Percentiles rank a stretch among this genome's conserved stretches.
Evolutionary conservation across 805 yeast species (phyloP).

Genomic region (Wickerhamomyces sydowiorum): DNA sequence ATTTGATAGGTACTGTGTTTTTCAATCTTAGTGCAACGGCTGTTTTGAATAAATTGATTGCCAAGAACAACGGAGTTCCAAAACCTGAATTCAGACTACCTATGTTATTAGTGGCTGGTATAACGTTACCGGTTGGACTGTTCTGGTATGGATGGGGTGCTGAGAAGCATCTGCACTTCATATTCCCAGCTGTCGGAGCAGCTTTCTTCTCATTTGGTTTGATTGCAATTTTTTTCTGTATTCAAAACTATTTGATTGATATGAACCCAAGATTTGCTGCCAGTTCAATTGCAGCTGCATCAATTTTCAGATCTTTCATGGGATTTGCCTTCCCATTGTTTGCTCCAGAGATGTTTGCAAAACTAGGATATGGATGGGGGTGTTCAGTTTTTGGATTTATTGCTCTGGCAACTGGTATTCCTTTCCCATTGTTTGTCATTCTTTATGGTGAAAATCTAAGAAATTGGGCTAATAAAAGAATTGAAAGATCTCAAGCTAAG

Average conservation of each 20-base stretch:
- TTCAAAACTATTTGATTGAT: conserved; percentile 64
- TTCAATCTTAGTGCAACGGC: conserved; percentile 42
- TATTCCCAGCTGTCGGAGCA: conserved; percentile 61
- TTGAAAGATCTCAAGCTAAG: conserved; percentile 40
- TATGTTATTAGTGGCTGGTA: conserved; percentile 41
- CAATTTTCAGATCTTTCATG: conserved; percentile 58
- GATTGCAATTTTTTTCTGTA: conserved; percentile 61
- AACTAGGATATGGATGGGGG: conserved; percentile 67
- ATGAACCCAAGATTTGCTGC: conserved; percentile 66
- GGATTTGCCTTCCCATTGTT: conserved; percentile 70
- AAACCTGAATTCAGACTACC: conserved; percentile 61
- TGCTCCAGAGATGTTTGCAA: conserved; percentile 50
- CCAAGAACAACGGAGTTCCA: conserved; percentile 43
- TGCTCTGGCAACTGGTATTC: conserved; percentile 55
- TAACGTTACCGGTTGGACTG: conserved; percentile 52
- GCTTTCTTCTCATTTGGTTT: conserved; percentile 54
- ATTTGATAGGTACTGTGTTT: conserved; percentile 39
- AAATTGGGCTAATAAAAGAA: conserved; percentile 48
- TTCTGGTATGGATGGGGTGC: conserved; percentile 75
- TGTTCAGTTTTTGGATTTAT: conserved; percentile 56
- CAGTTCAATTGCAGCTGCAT: conserved; percentile 63
- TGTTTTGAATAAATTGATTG: conserved; percentile 31
- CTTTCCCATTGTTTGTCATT: conserved; percentile 56
- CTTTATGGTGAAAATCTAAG: conserved; percentile 53
- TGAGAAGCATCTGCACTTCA: conserved; percentile 48